Conservation (phyloP, 2,329 filamentous ascomycete species). For the Atkinsonella hypoxylon region DNA sequence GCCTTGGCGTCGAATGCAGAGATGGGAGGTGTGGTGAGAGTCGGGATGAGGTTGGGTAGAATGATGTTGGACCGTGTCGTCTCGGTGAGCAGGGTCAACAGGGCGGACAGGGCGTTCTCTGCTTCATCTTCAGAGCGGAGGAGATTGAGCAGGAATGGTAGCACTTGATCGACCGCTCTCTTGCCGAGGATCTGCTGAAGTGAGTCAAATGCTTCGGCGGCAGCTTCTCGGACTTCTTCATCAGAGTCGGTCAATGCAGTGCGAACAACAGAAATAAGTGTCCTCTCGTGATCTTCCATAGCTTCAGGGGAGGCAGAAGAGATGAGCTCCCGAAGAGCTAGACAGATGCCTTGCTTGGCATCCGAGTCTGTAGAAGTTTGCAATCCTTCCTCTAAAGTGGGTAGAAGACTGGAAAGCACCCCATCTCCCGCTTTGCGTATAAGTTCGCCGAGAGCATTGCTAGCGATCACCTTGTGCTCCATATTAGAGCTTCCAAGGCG, state of each 20-base stretch:
- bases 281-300: constrained; percentile 89
- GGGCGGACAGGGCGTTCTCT: constrained; percentile 81
- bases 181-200: constrained; percentile 91
- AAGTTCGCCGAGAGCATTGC: constrained; percentile 89
- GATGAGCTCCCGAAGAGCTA: constrained; percentile 89
- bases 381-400: constrained; percentile 84
- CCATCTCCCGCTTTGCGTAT: constrained; percentile 95
- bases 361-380: constrained; percentile 82
- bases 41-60: constrained; percentile 88
- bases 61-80: constrained; percentile 92
- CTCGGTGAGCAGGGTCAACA: constrained; percentile 89
- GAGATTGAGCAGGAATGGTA: constrained; percentile 85
- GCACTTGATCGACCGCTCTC: constrained; percentile 84
- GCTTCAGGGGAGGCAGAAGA: constrained; percentile 78
- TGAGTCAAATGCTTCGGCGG: constrained; percentile 93
- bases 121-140: constrained; percentile 76
- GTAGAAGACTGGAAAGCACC: constrained; percentile 75
- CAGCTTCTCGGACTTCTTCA: constrained; percentile 82
- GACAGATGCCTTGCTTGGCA: constrained; percentile 92
- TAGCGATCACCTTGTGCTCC: constrained; percentile 98
- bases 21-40: constrained; percentile 79
- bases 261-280: constrained; percentile 84
- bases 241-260: constrained; percentile 85
- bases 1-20: constrained; percentile 91
- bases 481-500: constrained; percentile 91